These are phyloP conservation scores for Inosperma sp. DNA, from an alignment of 768 basidiomycete genomes.

Conservation along the genomic window DNA sequence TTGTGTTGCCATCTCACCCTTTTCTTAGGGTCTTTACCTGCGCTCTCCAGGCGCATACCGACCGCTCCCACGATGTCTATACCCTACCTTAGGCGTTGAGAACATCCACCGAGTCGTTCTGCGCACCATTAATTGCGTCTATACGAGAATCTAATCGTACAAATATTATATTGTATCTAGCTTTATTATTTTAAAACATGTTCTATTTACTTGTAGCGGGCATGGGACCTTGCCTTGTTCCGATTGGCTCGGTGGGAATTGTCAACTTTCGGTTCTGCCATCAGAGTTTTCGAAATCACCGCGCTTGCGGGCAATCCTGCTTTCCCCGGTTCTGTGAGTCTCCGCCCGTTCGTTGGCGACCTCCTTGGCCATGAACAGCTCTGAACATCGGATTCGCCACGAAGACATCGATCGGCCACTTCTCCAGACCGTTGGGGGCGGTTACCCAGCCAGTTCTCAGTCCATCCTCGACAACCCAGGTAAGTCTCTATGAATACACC, in stretches of 20 bases:
- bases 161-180: conserved; percentile 23
- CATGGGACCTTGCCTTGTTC: conserved; percentile 43
- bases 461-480: conserved; percentile 32
- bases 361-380: conserved; percentile 48
- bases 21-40: conserved; percentile 40
- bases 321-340: conserved; percentile 36
- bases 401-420: conserved; percentile 37
- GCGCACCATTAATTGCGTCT: conserved; percentile 17
- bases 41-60: conserved; percentile 46
- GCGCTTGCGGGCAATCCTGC: conserved; percentile 62
- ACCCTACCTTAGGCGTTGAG: conserved; percentile 31
- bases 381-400: conserved; percentile 46
- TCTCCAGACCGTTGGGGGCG: conserved; percentile 16
- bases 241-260: conserved; percentile 65
- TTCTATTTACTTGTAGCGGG: conserved; percentile 1
- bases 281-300: conserved; percentile 59
- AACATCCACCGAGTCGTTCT: conserved; percentile 4
- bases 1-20: conserved; percentile 21
- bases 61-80: conserved; percentile 44
- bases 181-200: conserved; percentile 8
- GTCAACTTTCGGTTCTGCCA: conserved; percentile 43
- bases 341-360: conserved; percentile 33
- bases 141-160: conserved; percentile 13
- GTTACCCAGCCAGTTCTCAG: conserved; percentile 21
- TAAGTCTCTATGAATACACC: conserved; percentile 21